phyloP scores from a whole-genome alignment of 768 basidiomycete species.

The Collybiopsis luxurians region DNA sequence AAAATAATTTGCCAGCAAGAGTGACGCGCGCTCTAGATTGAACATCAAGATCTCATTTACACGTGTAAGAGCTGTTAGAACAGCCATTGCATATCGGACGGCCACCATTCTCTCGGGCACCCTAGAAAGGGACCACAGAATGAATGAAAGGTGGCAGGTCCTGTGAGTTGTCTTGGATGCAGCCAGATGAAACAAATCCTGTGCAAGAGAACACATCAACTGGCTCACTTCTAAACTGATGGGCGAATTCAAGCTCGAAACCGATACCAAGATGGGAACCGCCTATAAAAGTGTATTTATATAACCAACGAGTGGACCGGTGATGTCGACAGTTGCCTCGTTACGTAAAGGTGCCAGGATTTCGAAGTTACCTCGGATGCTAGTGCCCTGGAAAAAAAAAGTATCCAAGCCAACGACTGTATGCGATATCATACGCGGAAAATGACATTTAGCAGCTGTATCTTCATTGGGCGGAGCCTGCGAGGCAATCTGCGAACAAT shows the following conservation, averaged over 20 bases:
- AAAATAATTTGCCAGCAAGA: background rate
- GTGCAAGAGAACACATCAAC: slow-evolving; percentile 5
- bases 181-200: slow-evolving; percentile 5
- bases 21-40: slow-evolving; percentile 6
- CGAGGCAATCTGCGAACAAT: slow-evolving; percentile 2
- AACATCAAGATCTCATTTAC: slow-evolving; percentile 9
- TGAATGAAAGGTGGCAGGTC: background rate
- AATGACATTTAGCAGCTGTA: too few species aligned
- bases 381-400: too few species aligned
- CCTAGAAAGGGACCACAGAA: background rate
- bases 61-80: slow-evolving; percentile 7
- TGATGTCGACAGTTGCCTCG: too few species aligned
- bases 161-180: slow-evolving; percentile 6
- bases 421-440: too few species aligned
- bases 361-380: too few species aligned
- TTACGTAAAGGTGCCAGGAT: too few species aligned
- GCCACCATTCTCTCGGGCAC: background rate
- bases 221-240: slow-evolving; percentile 2
- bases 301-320: too few species aligned
- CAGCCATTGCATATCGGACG: background rate
- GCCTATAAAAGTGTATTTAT: too few species aligned
- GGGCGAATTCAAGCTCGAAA: slow-evolving; percentile 1
- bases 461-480: background rate
- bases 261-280: background rate
- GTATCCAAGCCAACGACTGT: too few species aligned